Conservation (phyloP, 2,329 filamentous ascomycete species). For the Colletotrichum caudatum region DNA sequence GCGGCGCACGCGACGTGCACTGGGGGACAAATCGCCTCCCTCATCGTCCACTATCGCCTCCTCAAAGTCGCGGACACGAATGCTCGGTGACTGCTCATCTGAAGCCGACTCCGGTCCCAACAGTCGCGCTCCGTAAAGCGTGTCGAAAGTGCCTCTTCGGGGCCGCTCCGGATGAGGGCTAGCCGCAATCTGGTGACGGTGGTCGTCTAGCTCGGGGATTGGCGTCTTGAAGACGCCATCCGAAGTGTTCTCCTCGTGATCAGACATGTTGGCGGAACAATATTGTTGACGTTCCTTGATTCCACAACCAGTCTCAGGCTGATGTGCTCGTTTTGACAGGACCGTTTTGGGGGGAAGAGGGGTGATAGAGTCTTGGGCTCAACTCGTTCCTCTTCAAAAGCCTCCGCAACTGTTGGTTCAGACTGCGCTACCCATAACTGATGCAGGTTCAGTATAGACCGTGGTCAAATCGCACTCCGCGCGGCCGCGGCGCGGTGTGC, state of each 20-base stretch:
- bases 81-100: slow-evolving; percentile 50
- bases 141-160: slow-evolving; percentile 80
- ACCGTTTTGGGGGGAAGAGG: not conserved
- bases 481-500: slow-evolving; percentile 40
- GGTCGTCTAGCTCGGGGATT: slow-evolving; percentile 87
- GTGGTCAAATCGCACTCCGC: slow-evolving; percentile 34
- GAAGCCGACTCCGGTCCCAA: slow-evolving; percentile 51
- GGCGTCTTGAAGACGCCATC: slow-evolving; percentile 78
- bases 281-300: not conserved
- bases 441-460: slow-evolving; percentile 23
- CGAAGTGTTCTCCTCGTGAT: slow-evolving; percentile 70
- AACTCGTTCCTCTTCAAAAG: slow-evolving; percentile 32
- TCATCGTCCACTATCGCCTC: slow-evolving; percentile 86
- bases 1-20: slow-evolving; percentile 61
- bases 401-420: slow-evolving; percentile 39
- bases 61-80: slow-evolving; percentile 83
- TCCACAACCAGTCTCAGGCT: not conserved
- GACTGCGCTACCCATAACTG: slow-evolving; percentile 40
- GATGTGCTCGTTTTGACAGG: not conserved
- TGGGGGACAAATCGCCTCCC: slow-evolving; percentile 59
- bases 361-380: not conserved
- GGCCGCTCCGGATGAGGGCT: slow-evolving; percentile 70
- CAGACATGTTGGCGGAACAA: slow-evolving; percentile 67
- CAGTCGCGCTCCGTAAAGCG: slow-evolving; percentile 69
- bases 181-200: slow-evolving; percentile 76